Base-by-base conservation (phyloP, 257 asterid genomes). In the Fraxinus pennsylvanica region DNA sequence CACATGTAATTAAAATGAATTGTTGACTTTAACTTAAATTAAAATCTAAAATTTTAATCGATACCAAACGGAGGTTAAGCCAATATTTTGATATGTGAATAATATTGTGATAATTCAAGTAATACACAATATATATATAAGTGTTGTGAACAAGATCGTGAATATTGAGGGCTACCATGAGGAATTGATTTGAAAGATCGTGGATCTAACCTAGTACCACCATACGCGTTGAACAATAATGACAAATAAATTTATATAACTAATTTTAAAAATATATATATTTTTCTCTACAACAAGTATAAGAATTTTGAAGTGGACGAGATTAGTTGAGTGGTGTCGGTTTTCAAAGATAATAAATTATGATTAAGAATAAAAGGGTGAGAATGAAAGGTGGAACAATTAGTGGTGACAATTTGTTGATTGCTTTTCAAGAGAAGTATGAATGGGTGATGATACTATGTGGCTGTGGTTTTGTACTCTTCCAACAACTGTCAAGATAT, bases 401-500 rank as follows among this genome's bases (percentile, higher is more conserved):
- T 81, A 77, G 87, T 78, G 87, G 82, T 74, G 76, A 73, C 27
- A 77, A 81, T 12, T 84, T 32, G 80, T 74, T 77, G 74, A 66
- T 72, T 39, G 79, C 30, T 73, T 81, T 71, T 19, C 65, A 54
- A 54, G 65, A 17, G 3, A n/a, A n/a, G 27, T 47, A 54, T 54
- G 54, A 12, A 47, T 63, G 25, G 69, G 59, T 41, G 82, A 19
- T 61, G 41, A 70, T 50, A 54, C 65, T 54, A 19, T 17, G 65
- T 54, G 22, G 65, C 22, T 54, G 65, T n/a, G 22, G 65, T 54
- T n/a, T 54, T 19, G 65, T 54, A 54, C 25, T 54, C 65, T 54
- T 54, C 2, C 27, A 5, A 54, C 27, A 5, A 19, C 25, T 54
- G 15, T 47, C 6, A 41, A 41, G 47, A 41, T 41, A 41, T 41